Evolutionary conservation across 305 asterid genomes (phyloP), one percentile per base, ranked within the genome.

Genomic region (Rubia occidens): DNA sequence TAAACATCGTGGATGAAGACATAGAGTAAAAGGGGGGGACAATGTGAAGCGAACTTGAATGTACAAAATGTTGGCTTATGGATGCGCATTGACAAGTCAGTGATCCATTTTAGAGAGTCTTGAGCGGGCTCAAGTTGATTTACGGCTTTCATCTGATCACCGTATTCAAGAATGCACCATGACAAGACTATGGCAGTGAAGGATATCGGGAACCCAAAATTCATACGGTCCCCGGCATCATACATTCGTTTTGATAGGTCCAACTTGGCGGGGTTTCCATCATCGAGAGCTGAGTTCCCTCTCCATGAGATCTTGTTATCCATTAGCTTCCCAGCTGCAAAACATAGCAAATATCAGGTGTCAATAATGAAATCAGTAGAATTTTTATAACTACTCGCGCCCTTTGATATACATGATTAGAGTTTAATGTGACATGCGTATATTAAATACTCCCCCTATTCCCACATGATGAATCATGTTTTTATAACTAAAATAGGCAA

Each of bases 241-340:
- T 81, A 94, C 97, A 94, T 84, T 64, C 99, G 97, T 77, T 84
- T 91, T 5, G 95, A 87, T n/a, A 94, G 97, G 82, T 94, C 99
- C 79, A 94, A 37, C 54, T 72, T 83, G 42, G 80, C 97, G 60
- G 75, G 79, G 60, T 79, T 84, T 54, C 99, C 99, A 70, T 94
- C 99, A 21, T 78, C 51, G 71, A 89, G 73, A 37, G 85, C 96
- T 9, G 99, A 94, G 81, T 89, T 84, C n/a, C 96, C 99, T 68
- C 97, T 83, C 99, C 97, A 94, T 11, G 87, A 21, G 64, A 94
- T 89, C 62, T 37, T 49, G 74, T 85, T 89, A 66, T 79, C 69
- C 58, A 66, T 93, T 82, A 94, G 80, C 77, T 81, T 91, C 64
- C 96, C 97, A 66, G 99, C 99, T 90, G 87, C 85, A 64, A 83